Base-by-base conservation (phyloP, 2,329 filamentous ascomycete species). In the Cladorrhinum sp. region DNA sequence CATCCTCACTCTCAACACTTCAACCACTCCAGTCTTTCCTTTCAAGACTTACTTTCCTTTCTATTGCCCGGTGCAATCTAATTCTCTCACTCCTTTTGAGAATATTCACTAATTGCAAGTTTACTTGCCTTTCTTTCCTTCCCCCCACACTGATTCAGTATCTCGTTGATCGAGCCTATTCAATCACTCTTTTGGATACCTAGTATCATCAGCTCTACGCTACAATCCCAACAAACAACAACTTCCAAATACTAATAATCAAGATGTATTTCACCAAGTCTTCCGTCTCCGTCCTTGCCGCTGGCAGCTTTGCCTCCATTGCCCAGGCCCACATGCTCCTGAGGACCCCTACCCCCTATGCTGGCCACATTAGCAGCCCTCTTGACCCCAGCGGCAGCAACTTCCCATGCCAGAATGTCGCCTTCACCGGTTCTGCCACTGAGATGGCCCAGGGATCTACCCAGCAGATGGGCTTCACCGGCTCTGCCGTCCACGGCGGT, bases 401-500 rank as follows among this genome's bases (percentile, higher is more conserved):
- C 72, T 99, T 90, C 71, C 95, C 95, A 0, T 98, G 95, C 85
- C 93, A 96, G 73, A n/a, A 67, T 0, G 78, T 76, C 0, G 74
- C 71, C 48, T 81, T 75, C 52, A 81, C 82, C 1, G 76, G 75
- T 5, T 72, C 75, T 69, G n/a, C 41, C 41, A 91, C 91, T 67
- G 71, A 78, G 1, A 90, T 89, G 74, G 77, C 81, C 0, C 80
- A 89, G 13, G 91, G 91, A 3, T 81, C 83, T 5, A 65, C 73
- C 0, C 84, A 89, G 68, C 72, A 77, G 0, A 79, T 97, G 1
- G 73, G 76, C 0, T 91, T 96, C 74, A 76, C 76, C 0, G 93
- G 92, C 36, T 78, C 81, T 53, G 93, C 92, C 2, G 85, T 88
- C 0, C 95, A 99, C 67, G 93, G 93, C 18, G 95, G 95, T 57